Conservation (phyloP, 176 grass and related monocot genomes). For the Hordeum vulgare region DNA sequence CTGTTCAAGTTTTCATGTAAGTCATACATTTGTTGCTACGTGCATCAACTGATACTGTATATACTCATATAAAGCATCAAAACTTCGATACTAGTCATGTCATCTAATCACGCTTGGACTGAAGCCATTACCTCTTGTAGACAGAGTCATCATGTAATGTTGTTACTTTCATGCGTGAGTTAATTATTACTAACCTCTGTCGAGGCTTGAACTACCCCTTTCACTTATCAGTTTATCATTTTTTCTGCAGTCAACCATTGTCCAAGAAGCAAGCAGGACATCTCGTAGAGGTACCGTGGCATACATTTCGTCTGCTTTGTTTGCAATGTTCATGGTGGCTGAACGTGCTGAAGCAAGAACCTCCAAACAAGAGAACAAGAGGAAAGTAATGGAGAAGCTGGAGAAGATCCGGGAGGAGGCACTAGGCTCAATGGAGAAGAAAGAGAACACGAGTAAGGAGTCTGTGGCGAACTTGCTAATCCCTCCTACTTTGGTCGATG, state of each 20-base stretch:
- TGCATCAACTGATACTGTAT: no score
- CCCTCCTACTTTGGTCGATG: constrained; percentile 28
- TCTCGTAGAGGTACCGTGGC: constrained; percentile 53
- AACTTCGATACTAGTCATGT: neutral
- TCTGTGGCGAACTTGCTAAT: constrained; percentile 24
- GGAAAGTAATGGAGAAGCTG: constrained; percentile 68
- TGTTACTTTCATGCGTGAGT: neutral
- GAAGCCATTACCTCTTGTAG: neutral
- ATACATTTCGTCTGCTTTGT: constrained; percentile 32
- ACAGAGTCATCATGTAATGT: neutral
- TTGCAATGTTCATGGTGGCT: constrained; percentile 24
- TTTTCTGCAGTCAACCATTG: neutral
- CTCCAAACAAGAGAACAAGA: constrained; percentile 53
- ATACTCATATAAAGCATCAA: no score
- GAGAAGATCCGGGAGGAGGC: constrained; percentile 62
- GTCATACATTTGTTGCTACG: no score
- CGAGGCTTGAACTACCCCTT: neutral
- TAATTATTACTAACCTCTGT: neutral
- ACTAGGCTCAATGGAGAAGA: constrained; percentile 20
- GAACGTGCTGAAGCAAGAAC: constrained; percentile 33
- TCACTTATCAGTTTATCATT: neutral
- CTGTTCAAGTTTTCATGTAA: no score
- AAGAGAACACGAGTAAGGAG: neutral
- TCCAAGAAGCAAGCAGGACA: constrained; percentile 22
- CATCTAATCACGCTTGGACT: neutral